Evolutionary conservation across 2,329 filamentous ascomycete species (phyloP).

Genomic region (Ophiosphaerella herpotricha): DNA sequence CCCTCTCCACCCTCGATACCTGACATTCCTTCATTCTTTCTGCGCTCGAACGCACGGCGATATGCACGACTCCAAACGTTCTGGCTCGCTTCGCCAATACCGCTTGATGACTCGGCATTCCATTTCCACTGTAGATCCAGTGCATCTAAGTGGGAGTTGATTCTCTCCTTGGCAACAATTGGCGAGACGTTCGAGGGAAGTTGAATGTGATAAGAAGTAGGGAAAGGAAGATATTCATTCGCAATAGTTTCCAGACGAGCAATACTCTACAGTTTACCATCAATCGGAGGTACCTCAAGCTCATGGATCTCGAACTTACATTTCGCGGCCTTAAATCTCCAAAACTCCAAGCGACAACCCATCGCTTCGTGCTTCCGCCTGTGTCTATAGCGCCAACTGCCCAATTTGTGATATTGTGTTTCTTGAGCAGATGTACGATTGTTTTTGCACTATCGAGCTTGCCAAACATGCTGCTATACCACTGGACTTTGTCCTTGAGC

Average conservation of each 20-base stretch:
- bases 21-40: constrained; percentile 20
- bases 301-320: constrained; percentile 33
- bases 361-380: constrained; percentile 74
- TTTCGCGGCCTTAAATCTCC: constrained; percentile 65
- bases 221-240: constrained; percentile 58
- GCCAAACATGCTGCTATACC: constrained; percentile 93
- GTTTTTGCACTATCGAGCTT: constrained; percentile 71
- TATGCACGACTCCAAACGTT: constrained; percentile 82
- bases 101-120: constrained; percentile 58
- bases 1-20: constrained; percentile 30
- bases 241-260: constrained; percentile 47
- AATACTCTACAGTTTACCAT: constrained; percentile 15
- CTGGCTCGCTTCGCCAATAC: constrained; percentile 66
- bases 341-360: constrained; percentile 91
- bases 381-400: constrained; percentile 81
- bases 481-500: constrained; percentile 67
- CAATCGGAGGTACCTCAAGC: neutral
- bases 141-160: constrained; percentile 56
- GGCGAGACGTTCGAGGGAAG: constrained; percentile 35
- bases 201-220: constrained; percentile 56
- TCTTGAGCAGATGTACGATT: constrained; percentile 63
- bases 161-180: constrained; percentile 35
- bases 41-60: constrained; percentile 60
- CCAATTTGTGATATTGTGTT: constrained; percentile 71
- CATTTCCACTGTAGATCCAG: constrained; percentile 71